Base-by-base conservation (phyloP, 805 yeast species). In the Kazachstania kunashirensis region DNA sequence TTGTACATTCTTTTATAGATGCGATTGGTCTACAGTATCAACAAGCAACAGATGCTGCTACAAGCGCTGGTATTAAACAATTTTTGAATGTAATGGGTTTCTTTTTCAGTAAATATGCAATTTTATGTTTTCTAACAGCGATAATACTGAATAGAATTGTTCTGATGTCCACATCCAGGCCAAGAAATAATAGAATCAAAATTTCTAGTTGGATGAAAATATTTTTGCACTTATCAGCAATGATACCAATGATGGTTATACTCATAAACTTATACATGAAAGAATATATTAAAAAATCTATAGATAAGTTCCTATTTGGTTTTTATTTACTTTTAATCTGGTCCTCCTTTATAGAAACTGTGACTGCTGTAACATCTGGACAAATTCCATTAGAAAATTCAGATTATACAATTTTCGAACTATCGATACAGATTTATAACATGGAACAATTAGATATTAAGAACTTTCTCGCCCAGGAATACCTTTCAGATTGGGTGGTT, bases 81-180 rank as follows among this genome's bases (percentile, higher is more conserved):
- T 15, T 35, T 13, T n/a, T 32, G 14, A 17, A 34, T 20, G 3
- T 17, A 14, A 45, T 69, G 34, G 59, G 65, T 15, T 73, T 71
- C 46, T 67, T 73, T 44, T 54, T 69, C 14, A 67, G 74, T 14
- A 69, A 70, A 1, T 73, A 69, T 49, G 71, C 77, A 2, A 56
- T 67, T 19, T 62, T 65, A 27, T 76, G 83, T 52, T 69, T 77
- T 67, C 51, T 68, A 5, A 72, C 76, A 46, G 82, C 82, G 0
- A 61, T 77, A 5, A 46, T 75, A 3, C 57, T 78, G 44, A 77
- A 77, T 53, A 56, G 82, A 45, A 70, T 78, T 5, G 64, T 70
- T 14, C 69, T 73, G 3, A 71, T 73, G 5, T 20, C 45, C 3
- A 28, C 43, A 2, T 24, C 27, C 19, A 17, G 37, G 12, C 19